phyloP scores from a whole-genome alignment of 2,329 filamentous ascomycete species.

The Aspergillus tamarii region DNA sequence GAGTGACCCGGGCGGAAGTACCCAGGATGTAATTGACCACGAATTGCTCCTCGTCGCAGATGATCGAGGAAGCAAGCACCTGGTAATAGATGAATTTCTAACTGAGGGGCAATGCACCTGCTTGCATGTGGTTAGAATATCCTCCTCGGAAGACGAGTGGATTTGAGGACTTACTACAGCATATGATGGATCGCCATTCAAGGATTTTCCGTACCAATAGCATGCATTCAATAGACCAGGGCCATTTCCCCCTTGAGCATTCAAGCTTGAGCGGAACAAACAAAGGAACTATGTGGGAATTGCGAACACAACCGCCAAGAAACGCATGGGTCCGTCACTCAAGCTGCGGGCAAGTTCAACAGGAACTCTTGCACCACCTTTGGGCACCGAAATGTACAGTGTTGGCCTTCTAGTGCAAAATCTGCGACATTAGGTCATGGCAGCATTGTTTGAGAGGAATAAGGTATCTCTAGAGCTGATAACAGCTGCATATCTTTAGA shows the following conservation, averaged over 20 bases:
- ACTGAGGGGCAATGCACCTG: slow-evolving; percentile 1
- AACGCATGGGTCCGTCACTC: slow-evolving; percentile 1
- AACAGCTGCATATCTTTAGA: slow-evolving; percentile 1
- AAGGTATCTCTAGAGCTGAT: background rate
- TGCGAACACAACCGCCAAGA: background rate
- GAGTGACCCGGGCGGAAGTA: background rate
- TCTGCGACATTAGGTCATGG: slow-evolving; percentile 2
- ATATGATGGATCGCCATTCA: slow-evolving; percentile 1
- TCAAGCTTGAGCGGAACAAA: background rate
- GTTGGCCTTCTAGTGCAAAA: background rate
- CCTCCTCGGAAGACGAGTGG: slow-evolving; percentile 5
- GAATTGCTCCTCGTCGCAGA: background rate
- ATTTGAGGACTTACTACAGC: slow-evolving; percentile 8
- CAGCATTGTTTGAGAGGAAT: background rate
- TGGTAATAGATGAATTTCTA: background rate
- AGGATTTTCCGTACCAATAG: background rate
- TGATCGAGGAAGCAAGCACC: background rate
- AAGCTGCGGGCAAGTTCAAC: background rate
- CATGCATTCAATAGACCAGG: background rate
- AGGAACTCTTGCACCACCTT: slow-evolving; percentile 1
- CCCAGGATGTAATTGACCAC: slow-evolving; percentile 4
- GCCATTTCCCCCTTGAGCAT: background rate
- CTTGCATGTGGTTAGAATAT: slow-evolving; percentile 8
- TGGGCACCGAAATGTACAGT: background rate
- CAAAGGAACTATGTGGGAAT: background rate